A percentile compares a stretch with the other conserved stretches of the same genome.
Conservation (phyloP, 139 green algal genomes). For the Auxenochlorella pyrenoidosa region DNA sequence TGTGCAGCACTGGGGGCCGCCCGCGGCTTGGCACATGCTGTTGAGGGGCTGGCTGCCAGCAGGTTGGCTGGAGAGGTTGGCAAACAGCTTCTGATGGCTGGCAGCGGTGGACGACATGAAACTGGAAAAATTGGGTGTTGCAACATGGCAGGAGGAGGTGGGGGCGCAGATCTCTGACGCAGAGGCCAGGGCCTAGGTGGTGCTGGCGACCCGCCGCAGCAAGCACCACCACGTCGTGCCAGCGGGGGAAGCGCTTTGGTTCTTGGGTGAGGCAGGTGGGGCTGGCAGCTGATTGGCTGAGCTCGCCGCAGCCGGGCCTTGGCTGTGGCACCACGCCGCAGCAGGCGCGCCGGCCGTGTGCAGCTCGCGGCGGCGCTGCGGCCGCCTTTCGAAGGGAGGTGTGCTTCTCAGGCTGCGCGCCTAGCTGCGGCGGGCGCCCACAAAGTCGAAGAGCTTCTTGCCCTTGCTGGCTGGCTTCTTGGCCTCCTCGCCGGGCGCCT, state of each 20-base stretch:
- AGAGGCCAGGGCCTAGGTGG: too few relatives aligned
- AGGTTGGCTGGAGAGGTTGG: not conserved
- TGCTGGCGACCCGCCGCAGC: too few relatives aligned
- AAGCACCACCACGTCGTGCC: too few relatives aligned
- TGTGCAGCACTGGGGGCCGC: too few relatives aligned
- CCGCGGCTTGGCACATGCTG: too few relatives aligned
- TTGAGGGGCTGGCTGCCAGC: not conserved
- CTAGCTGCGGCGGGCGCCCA: not conserved
- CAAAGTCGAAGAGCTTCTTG: conserved; percentile 4
- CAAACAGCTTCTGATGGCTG: not conserved
- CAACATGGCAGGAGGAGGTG: not conserved
- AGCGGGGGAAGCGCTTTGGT: too few relatives aligned
- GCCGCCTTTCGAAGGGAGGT: not conserved
- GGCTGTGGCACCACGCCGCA: too few relatives aligned
- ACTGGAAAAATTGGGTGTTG: not conserved
- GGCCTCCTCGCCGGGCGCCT: not conserved
- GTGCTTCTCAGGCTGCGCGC: not conserved
- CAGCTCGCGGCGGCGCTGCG: not conserved
- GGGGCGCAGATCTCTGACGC: too few relatives aligned
- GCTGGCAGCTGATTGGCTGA: too few relatives aligned
- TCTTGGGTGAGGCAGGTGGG: too few relatives aligned
- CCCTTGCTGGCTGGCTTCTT: not conserved
- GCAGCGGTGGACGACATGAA: not conserved
- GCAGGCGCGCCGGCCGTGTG: not conserved
- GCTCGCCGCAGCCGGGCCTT: too few relatives aligned